Conservation (phyloP, 1,284 basidiomycete genomes). For the Sporisorium scitamineum region DNA sequence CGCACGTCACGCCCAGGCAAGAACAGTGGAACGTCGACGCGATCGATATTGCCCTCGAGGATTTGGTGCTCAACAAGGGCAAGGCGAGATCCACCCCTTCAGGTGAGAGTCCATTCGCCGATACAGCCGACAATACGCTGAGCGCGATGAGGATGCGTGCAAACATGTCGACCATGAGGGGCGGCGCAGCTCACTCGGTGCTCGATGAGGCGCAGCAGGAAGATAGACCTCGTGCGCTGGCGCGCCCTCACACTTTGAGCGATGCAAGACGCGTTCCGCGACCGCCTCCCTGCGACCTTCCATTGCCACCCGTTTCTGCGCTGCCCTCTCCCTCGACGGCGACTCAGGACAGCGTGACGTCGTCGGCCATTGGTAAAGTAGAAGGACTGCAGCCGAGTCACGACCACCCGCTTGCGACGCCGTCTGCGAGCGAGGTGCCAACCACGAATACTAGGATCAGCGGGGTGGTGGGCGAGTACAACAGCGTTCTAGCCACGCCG, state of each 20-base stretch:
- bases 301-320: conserved; percentile 18
- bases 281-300: conserved; percentile 9
- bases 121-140: not conserved
- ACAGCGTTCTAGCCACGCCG: not conserved
- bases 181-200: conserved; percentile 25
- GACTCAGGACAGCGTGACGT: not conserved
- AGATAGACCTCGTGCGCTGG: conserved; percentile 1
- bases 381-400: conserved; percentile 13
- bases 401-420: conserved; percentile 20
- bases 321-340: conserved; percentile 6
- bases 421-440: not conserved
- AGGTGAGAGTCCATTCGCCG: not conserved
- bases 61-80: conserved; percentile 31
- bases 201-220: conserved; percentile 35
- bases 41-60: conserved; percentile 42
- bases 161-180: not conserved
- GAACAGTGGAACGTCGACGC: conserved; percentile 50
- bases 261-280: conserved; percentile 11
- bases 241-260: conserved; percentile 14
- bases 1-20: not conserved
- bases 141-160: not conserved
- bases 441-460: not conserved
- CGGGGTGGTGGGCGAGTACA: not conserved
- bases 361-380: conserved; percentile 7
- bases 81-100: conserved; percentile 7